Evolutionary conservation across 2,329 filamentous ascomycete genomes (phyloP).

Genomic region (Tothia fuscella): DNA sequence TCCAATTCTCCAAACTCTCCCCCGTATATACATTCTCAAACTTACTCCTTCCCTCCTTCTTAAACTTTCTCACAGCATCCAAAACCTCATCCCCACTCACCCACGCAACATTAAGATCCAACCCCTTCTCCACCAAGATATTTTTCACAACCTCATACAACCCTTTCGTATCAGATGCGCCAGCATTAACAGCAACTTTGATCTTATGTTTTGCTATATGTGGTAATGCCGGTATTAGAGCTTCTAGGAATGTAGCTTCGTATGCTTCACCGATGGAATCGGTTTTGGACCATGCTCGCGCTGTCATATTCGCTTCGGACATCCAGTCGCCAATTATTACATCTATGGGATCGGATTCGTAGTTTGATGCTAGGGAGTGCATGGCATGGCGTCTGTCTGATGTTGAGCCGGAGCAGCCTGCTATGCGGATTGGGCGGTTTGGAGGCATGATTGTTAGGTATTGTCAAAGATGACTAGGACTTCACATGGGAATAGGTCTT

Average conservation of each 20-base stretch:
- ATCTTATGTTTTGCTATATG: conserved; percentile 21
- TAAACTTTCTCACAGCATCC: conserved; percentile 22
- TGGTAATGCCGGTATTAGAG: conserved; percentile 29
- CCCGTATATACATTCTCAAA: conserved; percentile 29
- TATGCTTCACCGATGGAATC: conserved; percentile 30
- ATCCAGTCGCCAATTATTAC: conserved; percentile 35
- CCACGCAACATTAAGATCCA: conserved; percentile 25
- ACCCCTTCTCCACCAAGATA: conserved; percentile 16
- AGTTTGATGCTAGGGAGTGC: conserved; percentile 19
- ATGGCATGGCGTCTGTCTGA: conserved; percentile 23
- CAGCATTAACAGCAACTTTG: conserved; percentile 25
- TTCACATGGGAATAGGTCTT: no score
- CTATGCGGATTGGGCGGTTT: conserved; percentile 11
- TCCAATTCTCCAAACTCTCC: conserved; percentile 24
- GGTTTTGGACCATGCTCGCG: conserved; percentile 15
- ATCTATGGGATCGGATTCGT: conserved; percentile 20
- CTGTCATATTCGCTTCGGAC: conserved; percentile 42
- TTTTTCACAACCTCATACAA: conserved; percentile 18
- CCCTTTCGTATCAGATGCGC: conserved; percentile 21
- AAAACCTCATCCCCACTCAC: conserved; percentile 33
- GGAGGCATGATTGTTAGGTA: no score
- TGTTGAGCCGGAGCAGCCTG: conserved; percentile 22
- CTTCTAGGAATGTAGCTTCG: conserved; percentile 41
- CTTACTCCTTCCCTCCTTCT: conserved; percentile 23
- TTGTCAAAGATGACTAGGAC: no score